Percentiles rank a stretch among this genome's conserved stretches.
Evolutionary conservation across 2,329 filamentous ascomycete genomes (phyloP).

Genomic region (Alternaria dauci): DNA sequence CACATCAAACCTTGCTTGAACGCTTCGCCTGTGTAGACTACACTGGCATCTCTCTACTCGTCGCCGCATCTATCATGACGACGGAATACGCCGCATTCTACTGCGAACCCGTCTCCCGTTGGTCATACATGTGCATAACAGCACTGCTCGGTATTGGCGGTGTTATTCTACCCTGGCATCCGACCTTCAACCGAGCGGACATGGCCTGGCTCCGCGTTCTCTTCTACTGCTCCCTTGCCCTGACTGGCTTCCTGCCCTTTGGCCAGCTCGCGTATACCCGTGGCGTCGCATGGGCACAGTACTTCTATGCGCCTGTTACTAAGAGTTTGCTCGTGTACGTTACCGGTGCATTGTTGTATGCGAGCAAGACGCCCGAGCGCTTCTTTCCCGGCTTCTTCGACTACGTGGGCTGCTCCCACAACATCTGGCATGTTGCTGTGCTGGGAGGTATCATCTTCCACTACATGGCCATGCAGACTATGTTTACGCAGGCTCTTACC

Average conservation of each 20-base stretch:
- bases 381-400: conserved; percentile 95
- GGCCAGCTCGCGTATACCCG: conserved; percentile 82
- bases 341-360: conserved; percentile 84
- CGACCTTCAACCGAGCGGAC: conserved; percentile 88
- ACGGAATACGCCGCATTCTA: conserved; percentile 99
- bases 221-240: conserved; percentile 87
- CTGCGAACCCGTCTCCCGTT: conserved; percentile 88
- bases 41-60: conserved; percentile 93
- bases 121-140: conserved; percentile 84
- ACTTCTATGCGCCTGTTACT: conserved; percentile 86
- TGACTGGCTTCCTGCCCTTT: conserved; percentile 89
- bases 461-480: conserved; percentile 93
- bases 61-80: conserved; percentile 96
- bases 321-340: conserved; percentile 91
- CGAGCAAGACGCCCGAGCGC: conserved; percentile 88
- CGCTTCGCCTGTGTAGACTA: conserved; percentile 98
- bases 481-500: conserved; percentile 71
- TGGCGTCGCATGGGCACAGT: conserved; percentile 79
- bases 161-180: conserved; percentile 94
- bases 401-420: conserved; percentile 94
- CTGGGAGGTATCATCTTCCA: conserved; percentile 97
- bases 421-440: conserved; percentile 96
- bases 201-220: conserved; percentile 92
- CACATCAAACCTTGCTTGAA: conserved; percentile 87
- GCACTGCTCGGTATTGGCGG: conserved; percentile 83